phyloP scores from a whole-genome alignment of 495 filamentous ascomycete genomes.

The Penicillium pancosmium region DNA sequence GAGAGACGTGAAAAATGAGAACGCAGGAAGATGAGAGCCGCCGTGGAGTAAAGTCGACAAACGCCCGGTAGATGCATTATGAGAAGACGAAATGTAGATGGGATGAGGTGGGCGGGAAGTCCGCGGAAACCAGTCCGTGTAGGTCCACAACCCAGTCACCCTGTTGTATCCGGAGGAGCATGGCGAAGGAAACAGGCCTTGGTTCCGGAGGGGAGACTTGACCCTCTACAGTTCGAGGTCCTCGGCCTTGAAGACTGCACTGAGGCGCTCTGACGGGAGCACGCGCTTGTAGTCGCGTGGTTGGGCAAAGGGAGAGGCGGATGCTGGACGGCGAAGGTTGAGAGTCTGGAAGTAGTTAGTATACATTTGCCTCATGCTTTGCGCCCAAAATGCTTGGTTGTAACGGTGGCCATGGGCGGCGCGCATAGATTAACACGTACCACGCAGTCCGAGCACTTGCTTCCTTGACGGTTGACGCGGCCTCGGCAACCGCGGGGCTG shows the following conservation, averaged over 20 bases:
- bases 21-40: conserved; percentile 13
- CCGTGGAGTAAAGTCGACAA: conserved; percentile 26
- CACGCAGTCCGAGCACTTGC: conserved; percentile 51
- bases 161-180: neutral
- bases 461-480: conserved; percentile 46
- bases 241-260: conserved; percentile 29
- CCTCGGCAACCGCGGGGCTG: conserved; percentile 55
- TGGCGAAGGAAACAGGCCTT: neutral
- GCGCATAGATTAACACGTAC: conserved; percentile 35
- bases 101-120: neutral
- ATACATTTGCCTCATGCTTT: conserved; percentile 1
- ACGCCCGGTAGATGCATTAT: conserved; percentile 43
- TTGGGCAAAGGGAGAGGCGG: conserved; percentile 48
- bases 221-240: conserved; percentile 25
- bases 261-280: conserved; percentile 44
- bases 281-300: conserved; percentile 46
- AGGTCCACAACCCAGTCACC: neutral
- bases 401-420: neutral
- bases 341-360: conserved; percentile 34
- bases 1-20: neutral
- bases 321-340: conserved; percentile 47
- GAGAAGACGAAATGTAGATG: neutral
- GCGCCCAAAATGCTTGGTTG: neutral
- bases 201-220: neutral
- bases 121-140: conserved; percentile 14